Base-by-base conservation (phyloP, 2,329 filamentous ascomycete genomes). In the Penicillium oxalicum region DNA sequence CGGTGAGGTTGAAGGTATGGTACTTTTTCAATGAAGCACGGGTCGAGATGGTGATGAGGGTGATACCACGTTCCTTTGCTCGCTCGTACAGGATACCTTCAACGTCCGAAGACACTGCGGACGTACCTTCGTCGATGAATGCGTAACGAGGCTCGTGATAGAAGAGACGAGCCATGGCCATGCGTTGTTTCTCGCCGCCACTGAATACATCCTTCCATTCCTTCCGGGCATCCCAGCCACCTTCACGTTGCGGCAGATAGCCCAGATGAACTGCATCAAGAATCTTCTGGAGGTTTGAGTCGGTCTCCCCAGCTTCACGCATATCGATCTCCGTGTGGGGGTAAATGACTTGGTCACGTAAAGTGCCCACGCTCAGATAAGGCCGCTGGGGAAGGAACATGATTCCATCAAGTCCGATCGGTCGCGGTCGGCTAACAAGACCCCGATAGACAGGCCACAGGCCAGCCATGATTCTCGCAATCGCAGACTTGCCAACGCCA, bases 131-230 rank as follows among this genome's bases (percentile, higher is more conserved):
- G 54, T 98, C 93, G 49, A 98, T 83, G 61, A 98, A 89, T 2
- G 90, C 93, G 65, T 95, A 98, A 51, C 86, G 79, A 12, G 93
- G 93, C 72, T 97, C 91, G 64, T 98, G 93, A 64, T 98, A 98
- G 36, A 97, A 74, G 43, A 98, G 69, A 39, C 93, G 77, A 4
- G 94, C 91, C 61, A 98, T 89, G 0, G 83, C 89, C 80, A 98
- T 88, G 24, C 93, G 79, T 73, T 98, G 93, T 74, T 98, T 98
- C 77, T 98, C 93, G 9, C 93, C 93, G 35, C 93, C 93, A 56
- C 86, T 91, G n/a, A 98, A 77, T 4, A 98, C 89, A 59, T 97
- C 91, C 72, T 97, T 96, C 93, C 93, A 98, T 65, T 95, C 91
- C 70, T 98, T 97, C 48, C 89, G 81, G 4, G 89, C 93, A 64